Percentiles rank a stretch among this genome's conserved stretches.
These are phyloP conservation scores for Ogataea haglerorum DNA, from an alignment of 805 yeast species.

Conservation along the genomic window DNA sequence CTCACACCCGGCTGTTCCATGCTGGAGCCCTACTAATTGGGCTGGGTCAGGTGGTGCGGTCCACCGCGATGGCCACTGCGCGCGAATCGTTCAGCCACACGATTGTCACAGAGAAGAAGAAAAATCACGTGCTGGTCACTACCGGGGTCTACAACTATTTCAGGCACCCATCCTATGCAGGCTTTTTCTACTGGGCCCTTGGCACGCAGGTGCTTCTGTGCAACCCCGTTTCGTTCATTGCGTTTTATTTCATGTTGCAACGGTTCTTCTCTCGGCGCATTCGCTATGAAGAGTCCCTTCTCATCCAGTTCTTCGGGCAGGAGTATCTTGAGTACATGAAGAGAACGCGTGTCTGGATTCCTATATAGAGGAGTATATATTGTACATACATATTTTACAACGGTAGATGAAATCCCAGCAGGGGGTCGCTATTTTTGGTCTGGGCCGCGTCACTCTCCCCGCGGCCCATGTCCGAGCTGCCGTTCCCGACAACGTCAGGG, in stretches of 20 bases:
- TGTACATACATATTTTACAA: constrained; percentile 3
- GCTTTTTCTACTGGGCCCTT: constrained; percentile 90
- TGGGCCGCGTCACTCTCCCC: background rate
- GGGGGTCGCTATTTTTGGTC: constrained; percentile 2
- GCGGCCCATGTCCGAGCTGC: background rate
- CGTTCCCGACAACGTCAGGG: background rate
- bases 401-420: constrained; percentile 17
- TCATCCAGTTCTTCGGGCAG: constrained; percentile 68
- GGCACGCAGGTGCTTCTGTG: constrained; percentile 74
- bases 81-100: constrained; percentile 82
- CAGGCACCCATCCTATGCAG: constrained; percentile 90
- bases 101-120: constrained; percentile 50
- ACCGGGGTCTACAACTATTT: constrained; percentile 62
- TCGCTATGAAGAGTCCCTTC: constrained; percentile 60
- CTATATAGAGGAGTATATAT: constrained; percentile 33
- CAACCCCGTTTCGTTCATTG: constrained; percentile 57
- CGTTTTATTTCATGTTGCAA: constrained; percentile 59
- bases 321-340: constrained; percentile 54
- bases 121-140: constrained; percentile 66
- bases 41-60: constrained; percentile 65
- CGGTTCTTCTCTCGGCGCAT: constrained; percentile 70
- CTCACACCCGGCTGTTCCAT: constrained; percentile 19
- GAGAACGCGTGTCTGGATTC: constrained; percentile 57
- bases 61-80: constrained; percentile 84
- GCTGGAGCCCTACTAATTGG: constrained; percentile 49